Percentiles rank a stretch among this genome's conserved stretches.
Conservation (phyloP, 768 basidiomycete genomes). For the Megacollybia marginata region DNA sequence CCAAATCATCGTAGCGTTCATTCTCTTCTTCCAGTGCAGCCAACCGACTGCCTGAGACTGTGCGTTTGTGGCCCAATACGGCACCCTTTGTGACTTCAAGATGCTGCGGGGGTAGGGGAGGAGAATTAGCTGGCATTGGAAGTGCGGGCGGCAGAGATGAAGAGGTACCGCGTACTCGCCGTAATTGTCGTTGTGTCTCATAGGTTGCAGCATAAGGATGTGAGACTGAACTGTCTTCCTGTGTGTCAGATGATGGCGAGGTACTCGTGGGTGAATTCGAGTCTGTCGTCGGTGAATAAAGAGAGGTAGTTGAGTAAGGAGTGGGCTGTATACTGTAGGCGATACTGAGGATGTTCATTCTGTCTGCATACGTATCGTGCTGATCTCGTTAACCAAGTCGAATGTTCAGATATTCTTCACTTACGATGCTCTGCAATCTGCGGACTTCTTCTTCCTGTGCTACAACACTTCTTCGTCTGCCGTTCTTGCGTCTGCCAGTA, state of each 20-base stretch:
- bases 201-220: constrained; percentile 45
- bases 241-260: constrained; percentile 18
- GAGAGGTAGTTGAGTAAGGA: constrained; percentile 55
- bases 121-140: constrained; percentile 55
- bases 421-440: constrained; percentile 80
- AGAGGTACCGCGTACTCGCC: constrained; percentile 43
- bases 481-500: constrained; percentile 41
- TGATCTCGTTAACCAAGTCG: constrained; percentile 19
- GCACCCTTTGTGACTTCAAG: constrained; percentile 36
- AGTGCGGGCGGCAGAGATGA: constrained; percentile 59
- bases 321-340: constrained; percentile 82
- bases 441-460: constrained; percentile 89
- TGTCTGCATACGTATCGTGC: constrained; percentile 94
- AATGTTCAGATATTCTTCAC: constrained; percentile 23
- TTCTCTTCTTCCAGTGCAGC: constrained; percentile 59
- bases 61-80: constrained; percentile 45
- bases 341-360: constrained; percentile 87
- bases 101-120: constrained; percentile 51
- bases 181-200: constrained; percentile 20
- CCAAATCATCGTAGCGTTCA: constrained; percentile 25
- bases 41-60: constrained; percentile 50
- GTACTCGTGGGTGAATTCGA: constrained; percentile 28
- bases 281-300: constrained; percentile 45
- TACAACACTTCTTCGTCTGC: constrained; percentile 70
- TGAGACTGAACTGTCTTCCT: constrained; percentile 23